Conservation (phyloP, 2,329 filamentous ascomycete genomes). For the Xylaria polymorpha region DNA sequence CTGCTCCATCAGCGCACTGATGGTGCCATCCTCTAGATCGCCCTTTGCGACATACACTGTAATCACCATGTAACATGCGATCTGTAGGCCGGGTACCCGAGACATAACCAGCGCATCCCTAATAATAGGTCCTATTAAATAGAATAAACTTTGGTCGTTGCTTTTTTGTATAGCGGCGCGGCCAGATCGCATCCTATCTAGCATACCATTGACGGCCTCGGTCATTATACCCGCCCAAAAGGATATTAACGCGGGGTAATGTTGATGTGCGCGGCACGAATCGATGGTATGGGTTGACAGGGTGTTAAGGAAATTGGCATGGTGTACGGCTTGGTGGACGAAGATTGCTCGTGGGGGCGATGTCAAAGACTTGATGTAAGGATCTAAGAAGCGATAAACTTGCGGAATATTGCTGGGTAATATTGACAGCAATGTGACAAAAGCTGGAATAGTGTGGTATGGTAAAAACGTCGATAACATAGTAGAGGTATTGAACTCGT, state of each 20-base stretch:
- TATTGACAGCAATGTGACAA: conserved; percentile 87
- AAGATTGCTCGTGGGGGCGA: conserved; percentile 83
- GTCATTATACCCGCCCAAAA: conserved; percentile 94
- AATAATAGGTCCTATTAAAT: conserved; percentile 73
- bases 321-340: conserved; percentile 84
- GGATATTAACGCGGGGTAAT: conserved; percentile 81
- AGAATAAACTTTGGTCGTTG: conserved; percentile 82
- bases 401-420: conserved; percentile 79
- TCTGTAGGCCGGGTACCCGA: conserved; percentile 80
- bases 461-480: conserved; percentile 89
- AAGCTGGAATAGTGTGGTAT: conserved; percentile 88
- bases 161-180: conserved; percentile 80
- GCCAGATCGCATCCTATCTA: conserved; percentile 82
- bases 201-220: conserved; percentile 84
- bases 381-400: conserved; percentile 84
- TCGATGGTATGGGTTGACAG: conserved; percentile 84
- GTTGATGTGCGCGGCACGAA: conserved; percentile 75
- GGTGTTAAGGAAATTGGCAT: conserved; percentile 77
- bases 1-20: conserved; percentile 92
- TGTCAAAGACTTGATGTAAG: conserved; percentile 83
- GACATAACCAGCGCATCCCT: conserved; percentile 81
- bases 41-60: conserved; percentile 87
- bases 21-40: conserved; percentile 78
- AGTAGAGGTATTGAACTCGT: conserved; percentile 86
- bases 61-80: conserved; percentile 92